These are phyloP conservation scores for Mortierella sp. DNA, from an alignment of 371 early-diverging fungal species.

Conservation along the genomic window DNA sequence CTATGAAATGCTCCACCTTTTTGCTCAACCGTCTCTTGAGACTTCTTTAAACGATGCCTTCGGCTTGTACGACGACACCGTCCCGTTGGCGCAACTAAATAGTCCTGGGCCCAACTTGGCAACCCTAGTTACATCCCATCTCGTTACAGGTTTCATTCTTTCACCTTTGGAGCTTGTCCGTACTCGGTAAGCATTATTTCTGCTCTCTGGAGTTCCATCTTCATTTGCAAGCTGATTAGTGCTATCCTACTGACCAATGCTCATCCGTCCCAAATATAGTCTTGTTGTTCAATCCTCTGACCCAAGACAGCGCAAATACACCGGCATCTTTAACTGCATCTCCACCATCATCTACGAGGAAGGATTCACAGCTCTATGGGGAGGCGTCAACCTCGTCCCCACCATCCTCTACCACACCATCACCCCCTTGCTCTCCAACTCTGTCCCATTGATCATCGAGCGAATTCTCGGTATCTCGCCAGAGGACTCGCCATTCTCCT, in stretches of 20 bases:
- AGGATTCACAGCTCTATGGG: slow-evolving; percentile 83
- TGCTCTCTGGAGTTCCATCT: background rate
- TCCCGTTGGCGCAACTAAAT: slow-evolving; percentile 77
- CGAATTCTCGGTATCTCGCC: slow-evolving; percentile 73
- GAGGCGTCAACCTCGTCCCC: slow-evolving; percentile 76
- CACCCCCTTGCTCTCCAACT: slow-evolving; percentile 77
- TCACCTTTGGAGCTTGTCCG: slow-evolving; percentile 85
- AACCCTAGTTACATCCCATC: slow-evolving; percentile 77
- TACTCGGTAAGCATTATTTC: slow-evolving; percentile 66
- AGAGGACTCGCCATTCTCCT: slow-evolving; percentile 75
- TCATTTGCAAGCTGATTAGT: no score
- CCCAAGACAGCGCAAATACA: slow-evolving; percentile 79
- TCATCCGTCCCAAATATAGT: slow-evolving; percentile 37
- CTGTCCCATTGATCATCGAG: slow-evolving; percentile 77
- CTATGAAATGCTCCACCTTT: slow-evolving; percentile 76
- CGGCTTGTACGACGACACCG: slow-evolving; percentile 83
- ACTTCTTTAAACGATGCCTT: slow-evolving; percentile 79
- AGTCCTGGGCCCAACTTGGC: slow-evolving; percentile 71
- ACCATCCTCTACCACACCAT: slow-evolving; percentile 83
- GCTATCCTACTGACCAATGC: background rate
- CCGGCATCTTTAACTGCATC: slow-evolving; percentile 77
- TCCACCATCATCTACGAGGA: slow-evolving; percentile 81
- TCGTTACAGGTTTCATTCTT: slow-evolving; percentile 75
- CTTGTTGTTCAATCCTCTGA: slow-evolving; percentile 80
- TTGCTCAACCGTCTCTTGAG: slow-evolving; percentile 82